Evolutionary conservation across 2,329 filamentous ascomycete species (phyloP).

Genomic region (Sclerotinia subarctica): DNA sequence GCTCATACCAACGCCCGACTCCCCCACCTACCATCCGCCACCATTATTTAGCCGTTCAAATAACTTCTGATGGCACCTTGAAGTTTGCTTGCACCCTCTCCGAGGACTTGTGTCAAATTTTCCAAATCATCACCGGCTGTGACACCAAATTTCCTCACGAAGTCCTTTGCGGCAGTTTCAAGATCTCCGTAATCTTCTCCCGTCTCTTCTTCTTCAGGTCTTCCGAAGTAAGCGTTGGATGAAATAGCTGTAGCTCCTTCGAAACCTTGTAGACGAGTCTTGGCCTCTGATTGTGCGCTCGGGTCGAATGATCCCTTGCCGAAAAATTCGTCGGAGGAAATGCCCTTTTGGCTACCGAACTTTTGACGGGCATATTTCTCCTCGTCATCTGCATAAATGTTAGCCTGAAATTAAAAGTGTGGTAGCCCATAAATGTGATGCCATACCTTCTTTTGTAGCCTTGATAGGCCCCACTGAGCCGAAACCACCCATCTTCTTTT

Average conservation of each 20-base stretch:
- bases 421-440: neutral
- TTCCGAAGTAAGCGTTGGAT: constrained; percentile 95
- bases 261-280: constrained; percentile 82
- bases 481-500: constrained; percentile 69
- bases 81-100: constrained; percentile 79
- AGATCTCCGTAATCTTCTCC: constrained; percentile 84
- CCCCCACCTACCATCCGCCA: neutral
- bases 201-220: constrained; percentile 74
- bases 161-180: constrained; percentile 92
- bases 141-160: constrained; percentile 90
- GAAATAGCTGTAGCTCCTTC: constrained; percentile 91
- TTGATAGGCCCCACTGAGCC: constrained; percentile 78
- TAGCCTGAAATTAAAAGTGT: neutral
- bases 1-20: constrained; percentile 14
- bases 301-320: constrained; percentile 86
- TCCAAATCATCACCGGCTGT: constrained; percentile 95
- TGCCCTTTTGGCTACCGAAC: constrained; percentile 90
- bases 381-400: constrained; percentile 59
- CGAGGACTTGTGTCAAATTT: constrained; percentile 77
- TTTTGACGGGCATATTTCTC: constrained; percentile 82
- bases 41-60: constrained; percentile 50
- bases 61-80: constrained; percentile 71
- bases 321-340: constrained; percentile 98
- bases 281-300: constrained; percentile 76
- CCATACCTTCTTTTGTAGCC: constrained; percentile 62